A percentile compares a stretch with the other conserved stretches of the same genome.
These are phyloP conservation scores for Guyanaporus albipodus DNA, from an alignment of 768 basidiomycete genomes.

Conservation along the genomic window DNA sequence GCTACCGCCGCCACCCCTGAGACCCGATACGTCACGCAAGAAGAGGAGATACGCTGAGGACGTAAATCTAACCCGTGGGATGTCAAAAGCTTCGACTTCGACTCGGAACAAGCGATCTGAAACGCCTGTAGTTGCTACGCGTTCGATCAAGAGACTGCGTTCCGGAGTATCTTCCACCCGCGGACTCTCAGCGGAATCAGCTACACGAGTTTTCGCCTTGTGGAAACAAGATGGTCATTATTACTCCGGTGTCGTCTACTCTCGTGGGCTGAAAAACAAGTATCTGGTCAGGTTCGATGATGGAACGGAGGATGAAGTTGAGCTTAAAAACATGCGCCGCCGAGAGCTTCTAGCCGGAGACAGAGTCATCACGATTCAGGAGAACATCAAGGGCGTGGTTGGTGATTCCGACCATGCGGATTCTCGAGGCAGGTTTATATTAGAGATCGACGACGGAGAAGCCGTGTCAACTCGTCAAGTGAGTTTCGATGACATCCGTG, in stretches of 20 bases:
- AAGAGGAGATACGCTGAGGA: conserved; percentile 44
- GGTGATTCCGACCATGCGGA: conserved; percentile 31
- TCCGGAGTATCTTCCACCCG: conserved; percentile 32
- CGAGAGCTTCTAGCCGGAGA: conserved; percentile 54
- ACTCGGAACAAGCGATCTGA: conserved; percentile 25
- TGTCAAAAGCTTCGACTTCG: conserved; percentile 24
- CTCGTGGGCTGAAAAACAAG: conserved; percentile 24
- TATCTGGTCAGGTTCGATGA: conserved; percentile 71
- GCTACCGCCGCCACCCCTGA: conserved; percentile 26
- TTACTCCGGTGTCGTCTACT: conserved; percentile 56
- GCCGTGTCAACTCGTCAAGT: conserved; percentile 27
- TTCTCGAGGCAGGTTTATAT: conserved; percentile 29
- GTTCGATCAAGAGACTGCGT: conserved; percentile 38
- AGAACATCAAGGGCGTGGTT: conserved; percentile 29
- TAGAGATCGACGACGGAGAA: conserved; percentile 39
- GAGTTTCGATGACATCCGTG: conserved; percentile 38
- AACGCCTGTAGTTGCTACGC: conserved; percentile 29
- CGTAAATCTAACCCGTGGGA: conserved; percentile 20
- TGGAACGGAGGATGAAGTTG: conserved; percentile 42
- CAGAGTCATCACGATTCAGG: conserved; percentile 41
- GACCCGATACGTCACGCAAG: conserved; percentile 32
- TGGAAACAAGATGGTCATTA: conserved; percentile 61
- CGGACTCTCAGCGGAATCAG: conserved; percentile 14
- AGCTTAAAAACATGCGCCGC: conserved; percentile 49
- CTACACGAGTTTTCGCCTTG: conserved; percentile 66